A percentile compares a stretch with the other conserved stretches of the same genome.
Evolutionary conservation across 2,329 filamentous ascomycete genomes (phyloP).

Genomic region (Colletotrichum tamarilloi): DNA sequence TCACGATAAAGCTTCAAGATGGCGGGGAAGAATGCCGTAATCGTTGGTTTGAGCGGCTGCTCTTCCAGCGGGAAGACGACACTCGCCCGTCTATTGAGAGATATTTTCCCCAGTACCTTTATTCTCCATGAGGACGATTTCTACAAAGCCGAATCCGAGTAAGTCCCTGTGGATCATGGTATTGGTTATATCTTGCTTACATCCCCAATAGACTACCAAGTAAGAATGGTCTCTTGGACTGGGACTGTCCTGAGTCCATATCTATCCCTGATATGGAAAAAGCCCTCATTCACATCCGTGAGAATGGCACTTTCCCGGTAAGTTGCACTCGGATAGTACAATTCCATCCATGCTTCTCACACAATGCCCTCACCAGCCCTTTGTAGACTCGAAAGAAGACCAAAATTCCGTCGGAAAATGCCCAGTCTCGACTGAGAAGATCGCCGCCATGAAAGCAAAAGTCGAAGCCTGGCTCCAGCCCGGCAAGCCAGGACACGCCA

Average conservation of each 20-base stretch:
- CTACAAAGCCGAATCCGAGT: constrained; percentile 83
- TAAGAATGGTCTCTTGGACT: constrained; percentile 78
- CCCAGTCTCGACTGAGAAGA: constrained; percentile 60
- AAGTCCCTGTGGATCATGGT: constrained; percentile 1
- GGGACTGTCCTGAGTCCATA: constrained; percentile 89
- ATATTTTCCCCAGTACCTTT: constrained; percentile 81
- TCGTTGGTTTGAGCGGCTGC: constrained; percentile 87
- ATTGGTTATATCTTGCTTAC: constrained; percentile 7
- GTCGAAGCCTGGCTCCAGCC: constrained; percentile 60
- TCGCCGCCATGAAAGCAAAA: constrained; percentile 57
- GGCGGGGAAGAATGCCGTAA: constrained; percentile 60
- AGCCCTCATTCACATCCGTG: constrained; percentile 76
- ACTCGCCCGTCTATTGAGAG: constrained; percentile 83
- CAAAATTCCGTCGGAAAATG: constrained; percentile 69
- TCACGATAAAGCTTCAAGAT: constrained; percentile 39
- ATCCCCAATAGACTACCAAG: constrained; percentile 58
- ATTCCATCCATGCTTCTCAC: constrained; percentile 37
- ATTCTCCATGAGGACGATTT: constrained; percentile 98
- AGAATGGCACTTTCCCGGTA: constrained; percentile 74
- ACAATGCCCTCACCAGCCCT: constrained; percentile 48
- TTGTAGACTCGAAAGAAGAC: constrained; percentile 69
- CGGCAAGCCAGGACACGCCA: constrained; percentile 54
- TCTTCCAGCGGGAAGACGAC: constrained; percentile 97
- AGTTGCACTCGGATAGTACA: constrained; percentile 39
- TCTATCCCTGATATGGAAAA: constrained; percentile 75